Evolutionary conservation across 495 filamentous ascomycete species (phyloP), one percentile per base, ranked within the genome.

Genomic region (Hypomontagnella submonticulosa): DNA sequence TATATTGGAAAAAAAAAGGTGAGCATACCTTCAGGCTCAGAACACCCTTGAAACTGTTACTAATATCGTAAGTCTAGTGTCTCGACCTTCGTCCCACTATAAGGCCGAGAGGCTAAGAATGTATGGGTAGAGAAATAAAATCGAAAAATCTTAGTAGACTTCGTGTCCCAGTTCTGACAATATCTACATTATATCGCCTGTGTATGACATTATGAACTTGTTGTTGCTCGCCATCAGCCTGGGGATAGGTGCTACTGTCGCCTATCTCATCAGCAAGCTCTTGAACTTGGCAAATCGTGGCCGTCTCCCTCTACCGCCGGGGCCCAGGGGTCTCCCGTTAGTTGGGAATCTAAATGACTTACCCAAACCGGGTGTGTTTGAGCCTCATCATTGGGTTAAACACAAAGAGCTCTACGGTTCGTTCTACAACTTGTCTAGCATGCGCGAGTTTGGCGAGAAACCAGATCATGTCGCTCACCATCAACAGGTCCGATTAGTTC

Each of bases 401-500:
- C 81, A 83, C 60, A 84, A 84, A 50, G 78, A 83, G 32, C 50
- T 75, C 9, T 85, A 85, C 58, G 81, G 69, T 71, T 41, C 1
- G 65, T 61, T n/a, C 8, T 30, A 3, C n/a, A 10, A 3, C 13
- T 27, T 72, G 48, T 46, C 27, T 33, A 0, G n/a, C 11, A 27
- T 3, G n/a, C 23, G 5, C 19, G 4, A 19, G 0, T 36, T 27
- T 43, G 30, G 7, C 11, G n/a, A 52, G 11, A 59, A 33, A 19
- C 19, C 33, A n/a, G n/a, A n/a, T 32, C 10, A n/a, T 11, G 23
- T 16, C 27, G 11, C 23, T 33, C 15, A 16, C 4, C 44, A 32
- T 41, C 12, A 15, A 76, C 73, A 71, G 69, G 84, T 6, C 80
- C 82, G 0, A 78, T 87, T n/a, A 85, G 81, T 66, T 85, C 82